These are phyloP conservation scores for Aureobasidium sp. DNA, from an alignment of 2,329 filamentous ascomycete genomes.

Conservation along the genomic window DNA sequence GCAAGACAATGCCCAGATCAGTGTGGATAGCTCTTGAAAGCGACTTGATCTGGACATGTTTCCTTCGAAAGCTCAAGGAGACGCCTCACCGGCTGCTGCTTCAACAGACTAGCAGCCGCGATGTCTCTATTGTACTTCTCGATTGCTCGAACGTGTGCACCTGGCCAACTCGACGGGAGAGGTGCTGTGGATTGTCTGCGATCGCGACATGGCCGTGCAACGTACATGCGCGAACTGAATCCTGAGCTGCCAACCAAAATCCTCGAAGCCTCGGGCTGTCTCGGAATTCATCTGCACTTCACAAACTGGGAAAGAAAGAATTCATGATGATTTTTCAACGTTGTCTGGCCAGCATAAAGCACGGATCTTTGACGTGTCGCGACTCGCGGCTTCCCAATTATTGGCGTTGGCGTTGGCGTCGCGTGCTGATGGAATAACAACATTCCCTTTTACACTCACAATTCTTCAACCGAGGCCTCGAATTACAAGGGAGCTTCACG, in stretches of 20 bases:
- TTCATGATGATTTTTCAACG: background rate
- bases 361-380: constrained; percentile 9
- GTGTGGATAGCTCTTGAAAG: background rate
- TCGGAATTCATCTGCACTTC: background rate
- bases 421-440: background rate
- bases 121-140: background rate
- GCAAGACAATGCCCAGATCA: background rate
- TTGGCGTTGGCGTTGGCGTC: constrained; percentile 4
- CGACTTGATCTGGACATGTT: background rate
- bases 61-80: background rate
- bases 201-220: background rate
- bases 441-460: background rate
- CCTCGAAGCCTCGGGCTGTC: background rate
- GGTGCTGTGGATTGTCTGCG: background rate
- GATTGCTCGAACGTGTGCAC: background rate
- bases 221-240: background rate
- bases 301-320: background rate
- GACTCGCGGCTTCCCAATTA: constrained; percentile 7
- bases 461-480: background rate
- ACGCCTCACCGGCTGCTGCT: background rate
- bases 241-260: background rate
- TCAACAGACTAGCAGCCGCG: background rate
- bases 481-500: background rate
- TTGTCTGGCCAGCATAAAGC: background rate
- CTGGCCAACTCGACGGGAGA: background rate